phyloP scores from a whole-genome alignment of 208 protist species.

The Strigomonas galati region DNA sequence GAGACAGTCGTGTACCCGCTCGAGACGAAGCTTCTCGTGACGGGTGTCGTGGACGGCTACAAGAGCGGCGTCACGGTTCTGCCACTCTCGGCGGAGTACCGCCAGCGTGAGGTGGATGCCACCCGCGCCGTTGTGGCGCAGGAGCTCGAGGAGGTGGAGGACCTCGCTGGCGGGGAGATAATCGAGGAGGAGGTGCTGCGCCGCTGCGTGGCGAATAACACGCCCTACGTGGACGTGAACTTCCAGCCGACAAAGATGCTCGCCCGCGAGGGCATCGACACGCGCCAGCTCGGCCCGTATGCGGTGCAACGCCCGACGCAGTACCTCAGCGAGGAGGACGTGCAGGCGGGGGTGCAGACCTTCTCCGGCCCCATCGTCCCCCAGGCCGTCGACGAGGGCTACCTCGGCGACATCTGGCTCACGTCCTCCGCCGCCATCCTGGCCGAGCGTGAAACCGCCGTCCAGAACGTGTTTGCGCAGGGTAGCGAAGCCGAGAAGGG shows the following conservation, averaged over 20 bases:
- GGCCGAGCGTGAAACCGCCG: conserved; percentile 28
- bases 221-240: conserved; percentile 42
- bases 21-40: conserved; percentile 41
- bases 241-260: conserved; percentile 35
- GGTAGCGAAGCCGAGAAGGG: conserved; percentile 24
- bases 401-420: conserved; percentile 69
- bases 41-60: conserved; percentile 31
- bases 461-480: conserved; percentile 26
- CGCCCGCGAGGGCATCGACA: conserved; percentile 30
- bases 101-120: conserved; percentile 5
- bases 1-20: conserved; percentile 48
- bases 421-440: conserved; percentile 37
- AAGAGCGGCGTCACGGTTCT: conserved; percentile 33
- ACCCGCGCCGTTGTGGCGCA: conserved; percentile 15
- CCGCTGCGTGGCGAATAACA: conserved; percentile 24
- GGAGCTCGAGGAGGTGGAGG: conserved; percentile 14
- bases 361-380: conserved; percentile 38
- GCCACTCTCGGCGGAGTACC: conserved; percentile 31
- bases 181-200: conserved; percentile 43
- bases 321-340: conserved; percentile 17
- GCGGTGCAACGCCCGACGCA: conserved; percentile 35
- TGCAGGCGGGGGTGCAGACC: conserved; percentile 18
- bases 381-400: conserved; percentile 43
- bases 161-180: conserved; percentile 23
- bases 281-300: conserved; percentile 29